Base-by-base conservation (phyloP, 345 rosid species). In the Syzygium grande region DNA sequence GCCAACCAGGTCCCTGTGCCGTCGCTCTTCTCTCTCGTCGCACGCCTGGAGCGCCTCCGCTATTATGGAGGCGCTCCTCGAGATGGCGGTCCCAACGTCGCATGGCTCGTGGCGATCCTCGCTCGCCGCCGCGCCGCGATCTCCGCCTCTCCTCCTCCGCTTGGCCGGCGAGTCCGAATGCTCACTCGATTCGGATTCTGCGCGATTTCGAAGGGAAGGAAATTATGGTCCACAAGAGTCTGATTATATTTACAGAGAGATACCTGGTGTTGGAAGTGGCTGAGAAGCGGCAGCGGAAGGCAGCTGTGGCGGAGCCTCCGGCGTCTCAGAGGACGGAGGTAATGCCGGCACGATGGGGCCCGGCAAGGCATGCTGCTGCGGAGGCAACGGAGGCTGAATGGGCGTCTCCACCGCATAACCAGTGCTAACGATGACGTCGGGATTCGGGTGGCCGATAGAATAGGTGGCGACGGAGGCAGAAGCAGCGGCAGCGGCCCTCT, bases 101-200 rank as follows among this genome's bases (percentile, higher is more conserved):
- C 84, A 41, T 23, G 68, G 59, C 22, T 88, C 84, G 52, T 88
- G 85, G 27, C 84, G 91, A 53, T 91, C 90, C 86, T 89, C 90
- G 53, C 89, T 91, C n/a, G 86, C 92, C 63, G 88, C 91, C 54
- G 86, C 86, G 1, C 87, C 91, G 11, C 87, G 86, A 13, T 85
- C 86, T 51, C 34, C 73, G 51, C 87, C 79, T 90, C 90, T 88
- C 88, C 93, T 92, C 85, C 95, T 90, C 89, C 97, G 94, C 84
- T 95, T 96, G 87, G 94, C 95, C 43, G 96, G 92, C 34, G 96
- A 92, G 92, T 94, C 95, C 88, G 96, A 93, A 87, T 94, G 88
- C 93, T 94, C 98, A 90, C 94, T 94, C 41, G 97, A 92, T 90
- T 94, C 98, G 89, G 96, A 95, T 89, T 94, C 96, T 93, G 97